A percentile compares a stretch with the other conserved stretches of the same genome.
phyloP scores from a whole-genome alignment of 2,329 filamentous ascomycete species.

The Chaetoscypha palmicola region DNA sequence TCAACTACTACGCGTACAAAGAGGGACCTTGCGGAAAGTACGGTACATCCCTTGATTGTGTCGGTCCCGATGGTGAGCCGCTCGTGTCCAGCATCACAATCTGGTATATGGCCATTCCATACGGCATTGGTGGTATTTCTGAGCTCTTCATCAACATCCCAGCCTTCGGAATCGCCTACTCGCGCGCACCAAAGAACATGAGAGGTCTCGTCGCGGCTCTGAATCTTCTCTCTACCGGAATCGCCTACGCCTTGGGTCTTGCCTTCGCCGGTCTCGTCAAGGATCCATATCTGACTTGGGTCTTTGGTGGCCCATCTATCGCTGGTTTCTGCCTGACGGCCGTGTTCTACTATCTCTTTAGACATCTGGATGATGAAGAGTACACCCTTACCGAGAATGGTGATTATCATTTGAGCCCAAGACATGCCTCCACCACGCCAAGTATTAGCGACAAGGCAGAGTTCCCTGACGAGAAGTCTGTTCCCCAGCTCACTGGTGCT shows the following conservation, averaged over 20 bases:
- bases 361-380: conserved; percentile 29
- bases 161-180: conserved; percentile 45
- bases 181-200: conserved; percentile 44
- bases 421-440: background rate
- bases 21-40: conserved; percentile 49
- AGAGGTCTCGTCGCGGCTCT: conserved; percentile 42
- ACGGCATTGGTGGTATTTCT: conserved; percentile 43
- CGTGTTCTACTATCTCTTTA: conserved; percentile 40
- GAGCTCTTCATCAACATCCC: conserved; percentile 45
- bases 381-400: conserved; percentile 29
- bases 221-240: conserved; percentile 40
- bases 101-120: conserved; percentile 50
- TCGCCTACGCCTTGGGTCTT: conserved; percentile 40
- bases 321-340: conserved; percentile 37
- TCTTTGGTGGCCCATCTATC: conserved; percentile 41
- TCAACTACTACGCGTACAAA: conserved; percentile 57
- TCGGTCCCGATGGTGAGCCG: conserved; percentile 9
- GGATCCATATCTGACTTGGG: conserved; percentile 44
- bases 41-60: conserved; percentile 17
- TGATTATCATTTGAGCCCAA: background rate
- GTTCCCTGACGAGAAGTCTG: conserved; percentile 2
- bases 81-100: conserved; percentile 36
- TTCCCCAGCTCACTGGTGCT: background rate
- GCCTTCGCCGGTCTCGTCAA: conserved; percentile 38
- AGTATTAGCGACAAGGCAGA: background rate